phyloP scores from a whole-genome alignment of 129 eudicot genomes.

The Chrysanthemum makinoi region DNA sequence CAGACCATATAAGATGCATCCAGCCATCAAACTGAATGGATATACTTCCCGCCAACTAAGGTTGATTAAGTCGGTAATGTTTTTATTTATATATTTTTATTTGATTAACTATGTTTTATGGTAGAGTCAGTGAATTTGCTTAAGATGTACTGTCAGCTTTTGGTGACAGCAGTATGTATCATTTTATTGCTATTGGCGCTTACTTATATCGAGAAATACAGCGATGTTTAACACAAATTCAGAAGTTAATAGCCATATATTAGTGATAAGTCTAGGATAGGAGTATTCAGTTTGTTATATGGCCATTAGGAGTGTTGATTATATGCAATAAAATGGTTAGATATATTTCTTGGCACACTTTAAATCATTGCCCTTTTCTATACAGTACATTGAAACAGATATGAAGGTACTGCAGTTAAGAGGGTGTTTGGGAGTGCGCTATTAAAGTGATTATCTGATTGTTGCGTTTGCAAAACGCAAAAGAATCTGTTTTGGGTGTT shows the following conservation, averaged over 20 bases:
- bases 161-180: constrained; percentile 1
- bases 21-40: constrained; percentile 72
- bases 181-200: no score
- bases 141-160: constrained; percentile 3
- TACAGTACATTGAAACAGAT: neutral
- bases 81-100: constrained; percentile 3
- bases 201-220: no score
- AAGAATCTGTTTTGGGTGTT: no score
- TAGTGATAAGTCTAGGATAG: neutral
- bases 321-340: neutral
- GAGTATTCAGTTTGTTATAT: neutral
- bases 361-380: neutral
- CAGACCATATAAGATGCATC: constrained; percentile 65
- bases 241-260: no score
- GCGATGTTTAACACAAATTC: no score
- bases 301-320: neutral
- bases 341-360: neutral
- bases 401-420: neutral
- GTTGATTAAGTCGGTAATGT: constrained; percentile 87
- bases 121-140: neutral
- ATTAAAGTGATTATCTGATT: no score
- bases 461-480: no score
- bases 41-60: constrained; percentile 80
- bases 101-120: no score
- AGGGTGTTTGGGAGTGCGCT: no score